Evolutionary conservation across 1,284 basidiomycete genomes (phyloP).

Genomic region (Gomphus bonarii): DNA sequence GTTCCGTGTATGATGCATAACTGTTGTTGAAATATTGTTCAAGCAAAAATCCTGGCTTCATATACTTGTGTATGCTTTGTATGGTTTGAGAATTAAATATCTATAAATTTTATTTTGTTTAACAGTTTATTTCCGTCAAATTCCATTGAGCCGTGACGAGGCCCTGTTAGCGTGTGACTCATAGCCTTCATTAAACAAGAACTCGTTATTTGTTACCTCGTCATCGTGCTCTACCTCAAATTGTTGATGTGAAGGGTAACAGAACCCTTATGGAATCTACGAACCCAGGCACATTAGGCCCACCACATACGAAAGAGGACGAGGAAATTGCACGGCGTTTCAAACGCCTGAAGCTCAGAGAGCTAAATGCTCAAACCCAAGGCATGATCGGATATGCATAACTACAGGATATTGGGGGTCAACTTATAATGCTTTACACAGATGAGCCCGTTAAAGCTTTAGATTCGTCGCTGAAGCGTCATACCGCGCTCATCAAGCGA

Average conservation of each 20-base stretch:
- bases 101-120: neutral
- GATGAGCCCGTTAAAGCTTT: conserved; percentile 38
- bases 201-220: neutral
- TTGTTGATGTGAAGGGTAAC: conserved; percentile 1
- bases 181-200: conserved; percentile 4
- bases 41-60: no score
- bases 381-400: conserved; percentile 26
- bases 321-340: conserved; percentile 50
- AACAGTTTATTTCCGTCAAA: neutral
- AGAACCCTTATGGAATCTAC: conserved; percentile 4
- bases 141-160: neutral
- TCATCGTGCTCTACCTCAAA: neutral
- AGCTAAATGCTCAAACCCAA: conserved; percentile 39
- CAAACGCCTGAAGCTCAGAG: conserved; percentile 47
- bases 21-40: neutral
- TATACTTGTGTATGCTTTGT: neutral
- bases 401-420: neutral
- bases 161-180: neutral
- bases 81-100: neutral
- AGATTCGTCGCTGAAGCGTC: conserved; percentile 89
- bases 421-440: neutral
- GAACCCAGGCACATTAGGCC: neutral
- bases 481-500: conserved; percentile 88
- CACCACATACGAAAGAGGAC: conserved; percentile 31
- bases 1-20: conserved; percentile 38